These are phyloP conservation scores for Daphne laureola DNA, from an alignment of 441 rosid species.

Conservation along the genomic window DNA sequence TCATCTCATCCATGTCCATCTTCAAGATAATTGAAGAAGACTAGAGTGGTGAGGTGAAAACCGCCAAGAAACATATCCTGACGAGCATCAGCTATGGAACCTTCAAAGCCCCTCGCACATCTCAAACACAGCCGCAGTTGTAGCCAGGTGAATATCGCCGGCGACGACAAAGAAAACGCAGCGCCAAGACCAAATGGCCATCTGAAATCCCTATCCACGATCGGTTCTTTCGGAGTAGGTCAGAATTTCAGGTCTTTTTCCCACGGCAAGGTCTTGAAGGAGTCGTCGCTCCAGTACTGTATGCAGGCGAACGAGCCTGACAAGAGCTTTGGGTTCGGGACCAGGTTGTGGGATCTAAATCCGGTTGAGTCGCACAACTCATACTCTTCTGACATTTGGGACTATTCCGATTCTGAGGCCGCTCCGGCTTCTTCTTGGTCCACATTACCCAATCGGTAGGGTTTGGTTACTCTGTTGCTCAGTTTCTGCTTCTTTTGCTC, in stretches of 20 bases:
- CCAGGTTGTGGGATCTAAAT: slow-evolving; percentile 47
- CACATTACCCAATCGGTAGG: slow-evolving; percentile 69
- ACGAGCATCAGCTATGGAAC: slow-evolving; percentile 26
- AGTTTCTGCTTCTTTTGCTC: slow-evolving; percentile 2
- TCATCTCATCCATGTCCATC: not conserved
- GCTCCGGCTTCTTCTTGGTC: slow-evolving; percentile 98
- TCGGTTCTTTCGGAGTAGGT: slow-evolving; percentile 27
- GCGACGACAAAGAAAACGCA: slow-evolving; percentile 34
- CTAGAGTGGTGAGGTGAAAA: slow-evolving; percentile 4
- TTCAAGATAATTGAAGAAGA: not conserved
- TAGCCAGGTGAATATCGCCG: slow-evolving; percentile 31
- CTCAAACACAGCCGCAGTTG: slow-evolving; percentile 34
- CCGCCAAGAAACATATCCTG: slow-evolving; percentile 21
- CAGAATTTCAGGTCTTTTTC: slow-evolving; percentile 49
- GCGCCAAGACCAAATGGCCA: slow-evolving; percentile 19
- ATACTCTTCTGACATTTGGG: slow-evolving; percentile 69
- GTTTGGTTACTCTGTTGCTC: not conserved
- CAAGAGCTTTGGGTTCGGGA: slow-evolving; percentile 41
- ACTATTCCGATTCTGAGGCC: slow-evolving; percentile 83
- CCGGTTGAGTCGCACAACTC: slow-evolving; percentile 59
- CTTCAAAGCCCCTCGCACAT: slow-evolving; percentile 32
- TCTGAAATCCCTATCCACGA: slow-evolving; percentile 34
- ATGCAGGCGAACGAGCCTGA: slow-evolving; percentile 73
- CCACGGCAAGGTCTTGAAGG: slow-evolving; percentile 50
- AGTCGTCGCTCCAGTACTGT: slow-evolving; percentile 61